phyloP scores from a whole-genome alignment of 306 rosid species.

The Rosa multiflora region DNA sequence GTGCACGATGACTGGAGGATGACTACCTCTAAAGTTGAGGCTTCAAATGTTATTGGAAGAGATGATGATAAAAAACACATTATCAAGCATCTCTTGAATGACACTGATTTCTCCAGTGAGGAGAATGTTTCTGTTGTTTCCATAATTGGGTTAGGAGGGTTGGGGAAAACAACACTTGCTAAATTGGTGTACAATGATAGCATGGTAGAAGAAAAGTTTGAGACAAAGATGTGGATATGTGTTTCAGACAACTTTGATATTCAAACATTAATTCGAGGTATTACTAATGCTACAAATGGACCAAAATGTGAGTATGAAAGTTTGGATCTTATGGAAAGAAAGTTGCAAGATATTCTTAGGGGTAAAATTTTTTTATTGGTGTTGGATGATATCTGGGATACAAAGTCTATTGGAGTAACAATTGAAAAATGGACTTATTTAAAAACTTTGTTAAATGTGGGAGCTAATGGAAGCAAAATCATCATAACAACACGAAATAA shows the following conservation, averaged over 20 bases:
- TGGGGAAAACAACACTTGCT: constrained; percentile 23
- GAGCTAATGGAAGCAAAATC: constrained; percentile 15
- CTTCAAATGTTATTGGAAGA: no score
- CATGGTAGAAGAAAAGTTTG: background rate
- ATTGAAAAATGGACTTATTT: background rate
- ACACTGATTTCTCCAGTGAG: no score
- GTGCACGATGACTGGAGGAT: no score
- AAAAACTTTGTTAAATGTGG: background rate
- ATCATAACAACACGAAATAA: constrained; percentile 3
- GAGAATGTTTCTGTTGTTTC: background rate
- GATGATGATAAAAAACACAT: no score
- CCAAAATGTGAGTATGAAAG: background rate
- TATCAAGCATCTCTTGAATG: no score
- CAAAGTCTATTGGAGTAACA: background rate
- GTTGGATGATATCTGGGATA: constrained; percentile 30
- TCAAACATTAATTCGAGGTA: background rate
- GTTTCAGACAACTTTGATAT: constrained; percentile 12
- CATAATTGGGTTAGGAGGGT: constrained; percentile 25
- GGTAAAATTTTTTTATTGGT: constrained; percentile 2
- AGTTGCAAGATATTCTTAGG: background rate
- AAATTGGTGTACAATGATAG: constrained; percentile 12
- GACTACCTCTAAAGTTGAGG: no score
- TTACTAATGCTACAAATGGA: background rate
- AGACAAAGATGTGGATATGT: constrained; percentile 23
- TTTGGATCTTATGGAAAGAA: background rate